phyloP scores from a whole-genome alignment of 1,139 yeast species.

The Hansenula sp. region DNA sequence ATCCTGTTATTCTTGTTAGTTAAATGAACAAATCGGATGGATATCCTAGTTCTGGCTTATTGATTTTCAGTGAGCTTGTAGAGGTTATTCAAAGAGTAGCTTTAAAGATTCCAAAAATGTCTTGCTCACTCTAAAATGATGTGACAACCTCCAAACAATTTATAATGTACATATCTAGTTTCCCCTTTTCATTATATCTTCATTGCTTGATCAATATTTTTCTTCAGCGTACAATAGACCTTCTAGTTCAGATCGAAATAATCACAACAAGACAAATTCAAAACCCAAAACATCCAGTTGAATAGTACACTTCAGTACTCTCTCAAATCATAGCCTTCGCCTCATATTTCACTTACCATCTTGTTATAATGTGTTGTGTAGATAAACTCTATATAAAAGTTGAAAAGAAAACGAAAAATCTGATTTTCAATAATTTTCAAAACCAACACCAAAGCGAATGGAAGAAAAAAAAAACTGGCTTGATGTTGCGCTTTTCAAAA shows the following conservation, averaged over 20 bases:
- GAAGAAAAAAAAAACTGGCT: background rate
- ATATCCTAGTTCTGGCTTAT: too few relatives aligned
- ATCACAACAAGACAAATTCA: too few relatives aligned
- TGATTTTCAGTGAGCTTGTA: background rate
- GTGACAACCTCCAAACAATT: too few relatives aligned
- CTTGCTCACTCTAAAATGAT: too few relatives aligned
- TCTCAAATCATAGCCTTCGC: background rate
- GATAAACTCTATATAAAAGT: background rate
- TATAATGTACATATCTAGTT: too few relatives aligned
- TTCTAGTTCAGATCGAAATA: too few relatives aligned
- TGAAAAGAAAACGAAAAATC: slow-evolving; percentile 3
- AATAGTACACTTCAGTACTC: background rate
- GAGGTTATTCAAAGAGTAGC: too few relatives aligned
- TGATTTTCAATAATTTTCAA: slow-evolving; percentile 4
- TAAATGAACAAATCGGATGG: background rate
- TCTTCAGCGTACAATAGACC: too few relatives aligned
- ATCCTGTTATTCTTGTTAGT: slow-evolving; percentile 39
- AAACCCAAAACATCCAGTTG: background rate
- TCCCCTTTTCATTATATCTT: too few relatives aligned
- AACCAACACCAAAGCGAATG: background rate
- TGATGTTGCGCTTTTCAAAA: background rate
- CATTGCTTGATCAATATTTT: too few relatives aligned
- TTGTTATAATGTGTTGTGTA: slow-evolving; percentile 4
- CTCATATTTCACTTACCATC: slow-evolving; percentile 3
- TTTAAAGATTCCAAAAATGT: too few relatives aligned